These are phyloP conservation scores for Xenoacremonium recifei DNA, from an alignment of 2,329 filamentous ascomycete genomes.

Conservation along the genomic window DNA sequence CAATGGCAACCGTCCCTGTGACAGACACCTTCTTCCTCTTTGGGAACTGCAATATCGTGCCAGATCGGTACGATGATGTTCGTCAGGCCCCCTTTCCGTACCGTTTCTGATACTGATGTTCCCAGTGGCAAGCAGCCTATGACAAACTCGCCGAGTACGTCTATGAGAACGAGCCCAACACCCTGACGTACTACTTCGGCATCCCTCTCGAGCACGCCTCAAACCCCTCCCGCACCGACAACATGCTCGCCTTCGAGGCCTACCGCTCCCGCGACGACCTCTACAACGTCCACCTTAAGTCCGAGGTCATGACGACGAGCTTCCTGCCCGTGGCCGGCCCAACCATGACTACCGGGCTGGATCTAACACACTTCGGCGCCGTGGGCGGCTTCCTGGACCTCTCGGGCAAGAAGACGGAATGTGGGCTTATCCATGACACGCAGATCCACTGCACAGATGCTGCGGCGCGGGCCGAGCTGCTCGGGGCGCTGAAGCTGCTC, in stretches of 20 bases:
- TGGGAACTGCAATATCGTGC: slow-evolving; percentile 35
- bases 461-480: slow-evolving; percentile 8
- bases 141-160: slow-evolving; percentile 37
- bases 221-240: slow-evolving; percentile 18
- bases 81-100: neutral
- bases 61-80: slow-evolving; percentile 33
- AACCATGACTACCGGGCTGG: slow-evolving; percentile 21
- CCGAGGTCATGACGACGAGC: slow-evolving; percentile 14
- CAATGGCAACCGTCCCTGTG: slow-evolving; percentile 9
- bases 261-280: slow-evolving; percentile 17
- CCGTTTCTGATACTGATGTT: neutral
- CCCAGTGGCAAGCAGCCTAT: slow-evolving; percentile 41
- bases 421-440: slow-evolving; percentile 21
- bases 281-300: slow-evolving; percentile 23
- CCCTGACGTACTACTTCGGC: slow-evolving; percentile 42
- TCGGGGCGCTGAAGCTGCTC: slow-evolving; percentile 14
- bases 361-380: slow-evolving; percentile 20
- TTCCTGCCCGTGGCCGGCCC: slow-evolving; percentile 19
- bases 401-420: slow-evolving; percentile 16
- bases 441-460: slow-evolving; percentile 15
- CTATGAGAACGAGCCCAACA: slow-evolving; percentile 31
- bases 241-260: slow-evolving; percentile 23
- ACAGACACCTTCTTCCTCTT: slow-evolving; percentile 19
- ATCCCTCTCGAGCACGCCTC: slow-evolving; percentile 29
- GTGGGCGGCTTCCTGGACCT: slow-evolving; percentile 22